phyloP scores from a whole-genome alignment of 495 filamentous ascomycete species.

The Penicillium crystallinum region DNA sequence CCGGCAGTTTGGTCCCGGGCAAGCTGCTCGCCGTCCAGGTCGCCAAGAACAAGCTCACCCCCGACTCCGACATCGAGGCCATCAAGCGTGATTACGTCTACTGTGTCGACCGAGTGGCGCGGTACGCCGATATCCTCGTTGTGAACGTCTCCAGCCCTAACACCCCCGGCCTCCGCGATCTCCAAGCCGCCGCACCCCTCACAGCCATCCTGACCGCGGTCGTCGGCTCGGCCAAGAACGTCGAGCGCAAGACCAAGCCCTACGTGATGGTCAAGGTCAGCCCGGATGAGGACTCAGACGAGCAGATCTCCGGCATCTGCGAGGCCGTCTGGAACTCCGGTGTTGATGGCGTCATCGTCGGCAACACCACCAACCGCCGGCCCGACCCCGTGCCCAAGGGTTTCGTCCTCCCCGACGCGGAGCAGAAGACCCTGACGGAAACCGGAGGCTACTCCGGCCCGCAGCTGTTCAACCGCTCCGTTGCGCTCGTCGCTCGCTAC shows the following conservation, averaged over 20 bases:
- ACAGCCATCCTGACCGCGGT: conserved; percentile 76
- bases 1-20: conserved; percentile 70
- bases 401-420: conserved; percentile 57
- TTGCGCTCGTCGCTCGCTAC: conserved; percentile 72
- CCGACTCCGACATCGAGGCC: conserved; percentile 76
- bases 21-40: conserved; percentile 86
- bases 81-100: conserved; percentile 80
- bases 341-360: conserved; percentile 94
- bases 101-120: conserved; percentile 74
- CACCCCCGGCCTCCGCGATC: conserved; percentile 78
- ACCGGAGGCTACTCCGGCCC: conserved; percentile 88
- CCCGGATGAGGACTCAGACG: conserved; percentile 82
- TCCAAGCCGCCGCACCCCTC: conserved; percentile 78
- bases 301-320: conserved; percentile 80
- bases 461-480: conserved; percentile 71
- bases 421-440: conserved; percentile 64
- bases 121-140: conserved; percentile 88
- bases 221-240: conserved; percentile 64
- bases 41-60: conserved; percentile 91
- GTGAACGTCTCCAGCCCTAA: conserved; percentile 98
- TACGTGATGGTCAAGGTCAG: conserved; percentile 96
- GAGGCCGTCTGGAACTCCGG: conserved; percentile 77
- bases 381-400: conserved; percentile 61
- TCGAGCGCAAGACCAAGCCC: conserved; percentile 66
- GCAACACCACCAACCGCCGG: conserved; percentile 87